Conservation (phyloP, 1,284 basidiomycete genomes). For the Ustanciosporium gigantosporum region DNA sequence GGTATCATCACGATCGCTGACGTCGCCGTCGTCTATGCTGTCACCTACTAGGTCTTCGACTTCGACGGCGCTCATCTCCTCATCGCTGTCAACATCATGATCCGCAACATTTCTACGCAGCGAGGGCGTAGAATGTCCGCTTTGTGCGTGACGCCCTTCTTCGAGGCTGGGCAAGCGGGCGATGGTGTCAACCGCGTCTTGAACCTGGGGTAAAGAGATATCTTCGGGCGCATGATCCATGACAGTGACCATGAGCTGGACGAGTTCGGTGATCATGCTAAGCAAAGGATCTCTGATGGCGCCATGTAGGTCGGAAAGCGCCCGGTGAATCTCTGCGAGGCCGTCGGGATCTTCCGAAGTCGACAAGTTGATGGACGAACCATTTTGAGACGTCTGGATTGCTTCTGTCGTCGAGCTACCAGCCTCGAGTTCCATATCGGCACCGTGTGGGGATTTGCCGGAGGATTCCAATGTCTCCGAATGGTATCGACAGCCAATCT, state of each 20-base stretch:
- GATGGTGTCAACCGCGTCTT: slow-evolving; percentile 67
- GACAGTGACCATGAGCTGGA: slow-evolving; percentile 84
- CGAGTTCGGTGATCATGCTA: slow-evolving; percentile 73
- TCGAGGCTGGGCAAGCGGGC: slow-evolving; percentile 66
- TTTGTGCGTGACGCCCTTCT: slow-evolving; percentile 1
- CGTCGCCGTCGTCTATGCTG: slow-evolving; percentile 20
- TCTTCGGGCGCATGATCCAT: slow-evolving; percentile 84
- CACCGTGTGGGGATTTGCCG: not conserved
- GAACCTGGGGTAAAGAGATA: slow-evolving; percentile 65
- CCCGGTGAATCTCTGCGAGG: slow-evolving; percentile 21
- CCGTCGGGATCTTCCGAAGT: slow-evolving; percentile 10
- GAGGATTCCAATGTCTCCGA: slow-evolving; percentile 4
- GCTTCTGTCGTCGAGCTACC: not conserved
- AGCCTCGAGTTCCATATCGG: slow-evolving; percentile 27
- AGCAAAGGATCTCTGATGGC: slow-evolving; percentile 75
- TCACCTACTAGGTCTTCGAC: slow-evolving; percentile 36
- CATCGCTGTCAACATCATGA: slow-evolving; percentile 24
- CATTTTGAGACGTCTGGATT: too few relatives aligned
- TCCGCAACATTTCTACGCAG: slow-evolving; percentile 7
- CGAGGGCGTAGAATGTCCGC: not conserved
- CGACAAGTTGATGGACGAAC: not conserved
- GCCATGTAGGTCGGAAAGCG: slow-evolving; percentile 7
- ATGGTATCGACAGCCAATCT: slow-evolving; percentile 55
- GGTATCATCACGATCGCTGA: slow-evolving; percentile 2
- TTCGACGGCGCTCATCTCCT: slow-evolving; percentile 37